Base-by-base conservation (phyloP, 352 stramenopile genomes). In the Hyaloperonospora brassicae region DNA sequence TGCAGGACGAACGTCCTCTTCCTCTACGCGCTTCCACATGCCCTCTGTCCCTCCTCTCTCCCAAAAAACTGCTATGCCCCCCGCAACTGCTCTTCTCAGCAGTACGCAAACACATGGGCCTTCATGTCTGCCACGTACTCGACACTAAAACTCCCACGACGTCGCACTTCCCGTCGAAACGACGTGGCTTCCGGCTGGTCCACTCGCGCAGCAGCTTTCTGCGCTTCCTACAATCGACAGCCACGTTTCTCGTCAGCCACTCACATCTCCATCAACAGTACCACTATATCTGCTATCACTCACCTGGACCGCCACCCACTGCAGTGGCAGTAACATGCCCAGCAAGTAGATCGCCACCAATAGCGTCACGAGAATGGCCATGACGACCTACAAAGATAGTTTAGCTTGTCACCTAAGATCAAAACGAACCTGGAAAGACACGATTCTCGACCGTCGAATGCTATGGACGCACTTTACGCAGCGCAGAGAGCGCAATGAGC, bases 121-220 rank as follows among this genome's bases (percentile, higher is more conserved):
- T 92, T 92, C 52, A 94, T 88, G 58, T 94, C 81, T n/a, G 76
- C 79, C 41, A 94, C 82, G 49, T 89, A 94, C 58, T 73, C 90
- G 73, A 94, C 86, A 58, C 81, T 92, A 61, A 88, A 94, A 68
- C 84, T 94, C 27, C 81, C 84, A 7, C 84, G 70, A 14, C 84
- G 79, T n/a, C 84, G 70, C 49, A 92, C 57, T 50, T 94, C 84
- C 7, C 84, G 72, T 5, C 84, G 78, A 50, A 94, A 94, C 4
- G 80, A 90, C 35, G 83, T 93, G 2, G 72, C 45, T 7, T 63
- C 49, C 3, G 54, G 52, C 30, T 61, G 57, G 1, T 64, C 9
- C 8, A 52, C 44, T 42, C 54, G 55, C 36, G 55, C 49, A 5
- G 52, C 40, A 13, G 65, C 48, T 50, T 84, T 78, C 46, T 76